phyloP scores from a whole-genome alignment of 768 basidiomycete species.

The Suillus luteus region DNA sequence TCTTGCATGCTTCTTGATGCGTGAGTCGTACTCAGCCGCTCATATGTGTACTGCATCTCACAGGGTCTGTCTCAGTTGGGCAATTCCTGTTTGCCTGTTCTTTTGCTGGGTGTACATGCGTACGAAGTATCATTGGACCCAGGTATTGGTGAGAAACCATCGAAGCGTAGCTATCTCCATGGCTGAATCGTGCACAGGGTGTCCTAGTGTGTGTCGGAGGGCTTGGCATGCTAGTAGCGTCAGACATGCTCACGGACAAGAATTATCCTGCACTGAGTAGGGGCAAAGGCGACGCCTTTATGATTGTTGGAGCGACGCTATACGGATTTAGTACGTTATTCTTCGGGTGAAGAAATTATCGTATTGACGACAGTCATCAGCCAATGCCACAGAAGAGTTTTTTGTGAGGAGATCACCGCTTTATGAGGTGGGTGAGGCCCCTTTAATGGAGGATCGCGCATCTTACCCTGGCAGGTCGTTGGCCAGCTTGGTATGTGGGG shows the following conservation, averaged over 20 bases:
- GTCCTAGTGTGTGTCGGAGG: conserved; percentile 73
- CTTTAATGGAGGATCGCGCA: conserved; percentile 1
- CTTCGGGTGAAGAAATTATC: neutral
- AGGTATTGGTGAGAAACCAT: conserved; percentile 60
- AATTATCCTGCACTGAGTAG: conserved; percentile 63
- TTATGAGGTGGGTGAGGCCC: conserved; percentile 57
- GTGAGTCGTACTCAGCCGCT: conserved; percentile 39
- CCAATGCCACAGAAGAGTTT: conserved; percentile 88
- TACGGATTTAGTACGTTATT: conserved; percentile 77
- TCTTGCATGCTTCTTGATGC: conserved; percentile 94
- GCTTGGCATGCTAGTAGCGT: conserved; percentile 76
- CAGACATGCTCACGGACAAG: conserved; percentile 78
- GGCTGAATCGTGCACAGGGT: conserved; percentile 47
- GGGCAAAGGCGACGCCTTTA: conserved; percentile 83
- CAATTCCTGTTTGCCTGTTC: conserved; percentile 84
- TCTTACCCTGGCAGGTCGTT: conserved; percentile 51
- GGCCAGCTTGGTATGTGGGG: conserved; percentile 89
- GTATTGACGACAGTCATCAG: conserved; percentile 37
- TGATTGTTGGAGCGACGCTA: conserved; percentile 83
- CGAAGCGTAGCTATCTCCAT: neutral
- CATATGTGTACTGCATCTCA: conserved; percentile 7
- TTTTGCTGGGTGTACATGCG: conserved; percentile 85
- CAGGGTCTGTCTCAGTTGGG: conserved; percentile 56
- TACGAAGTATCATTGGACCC: conserved; percentile 80
- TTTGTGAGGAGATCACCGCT: conserved; percentile 78